Base-by-base conservation (phyloP, 805 yeast species). In the Starmerella etchellsii region DNA sequence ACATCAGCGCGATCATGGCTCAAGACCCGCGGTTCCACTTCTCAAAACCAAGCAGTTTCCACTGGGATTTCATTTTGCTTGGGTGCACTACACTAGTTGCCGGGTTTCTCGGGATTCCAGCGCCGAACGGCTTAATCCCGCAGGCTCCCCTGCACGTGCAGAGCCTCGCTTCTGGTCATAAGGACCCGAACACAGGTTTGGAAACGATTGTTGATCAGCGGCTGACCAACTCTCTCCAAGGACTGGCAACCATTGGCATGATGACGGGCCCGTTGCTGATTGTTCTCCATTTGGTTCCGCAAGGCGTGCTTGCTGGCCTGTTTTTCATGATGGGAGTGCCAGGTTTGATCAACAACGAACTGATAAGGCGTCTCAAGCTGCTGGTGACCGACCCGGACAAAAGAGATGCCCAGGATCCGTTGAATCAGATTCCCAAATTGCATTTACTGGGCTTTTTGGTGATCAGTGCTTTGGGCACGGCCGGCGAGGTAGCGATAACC, bases 71-170 rank as follows among this genome's bases (percentile, higher is more conserved):
- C 54, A 70, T 80, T 31, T 61, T 91, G 20, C 64, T 88, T 27
- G 97, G 97, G 0, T 56, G 83, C 7, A 79, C 87, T 4, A 91
- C 97, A 0, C 93, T 94, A 0, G 59, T 88, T 1, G 68, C 94
- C 2, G 97, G 97, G 0, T 60, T 88, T 1, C 55, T 88, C 10
- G 98, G 97, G 0, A 68, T 91, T 2, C 98, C 97, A 0, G 85
- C 96, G 2, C 97, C 97, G 0, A 91, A 91, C 60, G 98, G 98
- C 0, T 66, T 88, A 25, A 88, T 88, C 33, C 98, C 98, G 1
- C 98, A 88, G 59, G 97, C 98, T 0, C 97, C 97, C 2, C 57
- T 91, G 27, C 98, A 88, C 53, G 85, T 97, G 0, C 72, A 70
- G 31, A 74, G 95, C 0, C 61, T 88, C 24, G 68, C 68, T 47